Evolutionary conservation across 1,284 basidiomycete genomes (phyloP), one percentile per base, ranked within the genome.

Genomic region (Anthracocystis setariae): DNA sequence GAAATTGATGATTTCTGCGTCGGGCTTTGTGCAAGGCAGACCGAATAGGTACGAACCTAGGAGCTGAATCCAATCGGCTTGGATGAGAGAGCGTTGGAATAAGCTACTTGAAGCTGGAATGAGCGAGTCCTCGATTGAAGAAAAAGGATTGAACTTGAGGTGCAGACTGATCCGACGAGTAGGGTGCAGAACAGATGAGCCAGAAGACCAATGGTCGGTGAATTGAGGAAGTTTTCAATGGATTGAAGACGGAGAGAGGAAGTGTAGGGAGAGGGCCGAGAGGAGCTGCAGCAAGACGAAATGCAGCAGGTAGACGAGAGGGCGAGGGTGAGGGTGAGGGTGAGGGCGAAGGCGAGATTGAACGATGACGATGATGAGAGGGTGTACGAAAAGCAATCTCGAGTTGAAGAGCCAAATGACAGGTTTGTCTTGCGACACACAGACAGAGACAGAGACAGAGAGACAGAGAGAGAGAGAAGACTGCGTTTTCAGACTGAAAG

Each of bases 341-440:
- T 5, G 18, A 21, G 17, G 23, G 17, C n/a, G 8, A 24, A 29
- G 24, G 27, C 20, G 21, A 27, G 17, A 17, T 24, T 9, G 20
- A 39, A 46, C 20, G 46, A 35, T 8, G 32, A 35, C 27, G 49
- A 44, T 15, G 24, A 27, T 7, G 32, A 40, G 38, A 39, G 18
- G 17, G 38, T 12, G n/a, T 24, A 42, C 18, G 40, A 18, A 42
- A 23, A 23, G 21, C 5, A n/a, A 20, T n/a, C 18, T 39, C 17
- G 40, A 46, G 9, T n/a, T 23, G 40, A 42, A 42, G 32, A 45
- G 50, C 42, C 18, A 15, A 27, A 15, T 52, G 50, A 52, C 50
- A 52, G 24, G 32, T 27, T 45, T 37, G 51, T 54, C 51, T 54
- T 54, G 33, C 44, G 51, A 54, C 33, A 46, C 27, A 15, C 21